phyloP scores from a whole-genome alignment of 2,329 filamentous ascomycete species.

The Xylaria sp. region DNA sequence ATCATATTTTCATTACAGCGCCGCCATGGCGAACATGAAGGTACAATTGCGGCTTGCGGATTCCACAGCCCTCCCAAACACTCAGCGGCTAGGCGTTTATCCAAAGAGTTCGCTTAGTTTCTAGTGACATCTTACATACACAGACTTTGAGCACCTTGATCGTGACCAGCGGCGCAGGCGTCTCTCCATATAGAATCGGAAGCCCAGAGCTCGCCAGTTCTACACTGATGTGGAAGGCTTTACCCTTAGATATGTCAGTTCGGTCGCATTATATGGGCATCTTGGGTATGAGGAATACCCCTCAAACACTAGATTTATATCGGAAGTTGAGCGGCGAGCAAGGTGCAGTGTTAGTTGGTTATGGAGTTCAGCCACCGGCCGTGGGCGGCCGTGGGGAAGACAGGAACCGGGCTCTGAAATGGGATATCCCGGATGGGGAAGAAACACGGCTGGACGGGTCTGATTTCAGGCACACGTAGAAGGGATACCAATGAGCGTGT shows the following conservation, averaged over 20 bases:
- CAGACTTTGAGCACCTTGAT: conserved; percentile 12
- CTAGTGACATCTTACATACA: background rate
- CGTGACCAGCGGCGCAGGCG: background rate
- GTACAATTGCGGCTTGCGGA: background rate
- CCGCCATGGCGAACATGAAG: conserved; percentile 1
- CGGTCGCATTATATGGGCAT: conserved; percentile 13
- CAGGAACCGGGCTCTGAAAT: background rate
- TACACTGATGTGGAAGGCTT: background rate
- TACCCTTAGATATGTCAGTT: conserved; percentile 2
- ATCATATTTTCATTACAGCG: background rate
- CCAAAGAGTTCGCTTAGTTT: conserved; percentile 4
- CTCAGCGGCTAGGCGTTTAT: background rate
- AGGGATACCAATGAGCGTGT: conserved; percentile 21
- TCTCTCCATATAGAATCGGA: conserved; percentile 10
- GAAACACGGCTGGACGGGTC: conserved; percentile 7
- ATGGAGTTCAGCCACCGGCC: background rate
- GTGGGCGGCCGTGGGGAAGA: background rate
- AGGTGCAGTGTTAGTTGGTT: conserved; percentile 4
- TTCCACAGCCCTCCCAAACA: background rate
- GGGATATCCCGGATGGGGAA: background rate
- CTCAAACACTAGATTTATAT: conserved; percentile 11
- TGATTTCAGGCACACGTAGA: conserved; percentile 20
- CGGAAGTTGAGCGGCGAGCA: background rate
- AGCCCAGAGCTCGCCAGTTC: background rate
- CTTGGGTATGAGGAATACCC: conserved; percentile 23